Evolutionary conservation across 75 land plant species (phyloP).

Genomic region (Cunninghamia lanceolata): DNA sequence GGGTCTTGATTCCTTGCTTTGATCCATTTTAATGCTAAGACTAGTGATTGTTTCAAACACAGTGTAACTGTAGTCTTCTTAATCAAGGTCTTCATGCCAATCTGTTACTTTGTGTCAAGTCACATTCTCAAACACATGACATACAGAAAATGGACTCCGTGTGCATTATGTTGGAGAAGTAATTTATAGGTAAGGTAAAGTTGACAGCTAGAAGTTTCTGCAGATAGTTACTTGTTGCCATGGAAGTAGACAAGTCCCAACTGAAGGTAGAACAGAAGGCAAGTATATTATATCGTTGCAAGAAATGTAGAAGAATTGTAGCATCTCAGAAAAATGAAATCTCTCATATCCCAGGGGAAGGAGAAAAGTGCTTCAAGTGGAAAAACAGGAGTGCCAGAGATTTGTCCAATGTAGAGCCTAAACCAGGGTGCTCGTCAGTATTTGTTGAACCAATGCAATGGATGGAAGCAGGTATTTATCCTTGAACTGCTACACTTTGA

Average conservation of each 20-base stretch:
- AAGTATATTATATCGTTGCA: slow-evolving; percentile 63
- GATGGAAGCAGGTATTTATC: slow-evolving; percentile 76
- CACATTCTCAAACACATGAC: neutral
- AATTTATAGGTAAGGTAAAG: neutral
- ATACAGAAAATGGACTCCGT: neutral
- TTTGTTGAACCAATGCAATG: slow-evolving; percentile 94
- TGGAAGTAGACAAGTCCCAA: neutral
- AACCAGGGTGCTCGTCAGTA: slow-evolving; percentile 66
- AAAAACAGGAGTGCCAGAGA: slow-evolving; percentile 40
- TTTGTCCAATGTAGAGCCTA: slow-evolving; percentile 8
- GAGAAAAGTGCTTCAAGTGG: slow-evolving; percentile 58
- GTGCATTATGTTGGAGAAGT: neutral
- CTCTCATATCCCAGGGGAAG: slow-evolving; percentile 54
- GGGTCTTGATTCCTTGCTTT: neutral
- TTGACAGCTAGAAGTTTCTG: neutral
- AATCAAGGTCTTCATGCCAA: neutral
- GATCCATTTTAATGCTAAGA: neutral
- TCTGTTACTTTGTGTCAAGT: neutral
- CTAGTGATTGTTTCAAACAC: neutral
- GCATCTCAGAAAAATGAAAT: slow-evolving; percentile 70
- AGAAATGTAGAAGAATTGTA: slow-evolving; percentile 75
- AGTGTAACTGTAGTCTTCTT: neutral
- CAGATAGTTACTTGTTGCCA: neutral
- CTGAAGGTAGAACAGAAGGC: slow-evolving; percentile 18
- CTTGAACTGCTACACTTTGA: slow-evolving; percentile 4